Evolutionary conservation across 768 basidiomycete species (phyloP).

Genomic region (Lactarius pseudohatsudake): DNA sequence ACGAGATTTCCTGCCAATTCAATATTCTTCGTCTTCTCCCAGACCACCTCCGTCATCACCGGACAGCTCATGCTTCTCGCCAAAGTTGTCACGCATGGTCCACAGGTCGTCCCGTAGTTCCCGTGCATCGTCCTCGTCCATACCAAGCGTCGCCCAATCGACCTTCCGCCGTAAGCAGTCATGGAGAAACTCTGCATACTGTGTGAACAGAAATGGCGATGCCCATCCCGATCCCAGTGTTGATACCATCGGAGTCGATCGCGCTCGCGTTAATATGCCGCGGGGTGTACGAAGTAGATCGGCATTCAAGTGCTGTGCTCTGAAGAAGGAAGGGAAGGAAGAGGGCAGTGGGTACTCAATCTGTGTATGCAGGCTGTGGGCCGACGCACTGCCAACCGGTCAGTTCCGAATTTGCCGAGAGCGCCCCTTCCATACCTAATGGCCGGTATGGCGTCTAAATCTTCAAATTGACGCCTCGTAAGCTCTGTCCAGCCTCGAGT

Average conservation of each 20-base stretch:
- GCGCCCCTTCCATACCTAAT: slow-evolving; percentile 40
- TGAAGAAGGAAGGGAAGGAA: slow-evolving; percentile 55
- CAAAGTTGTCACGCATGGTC: slow-evolving; percentile 26
- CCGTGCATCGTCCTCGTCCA: slow-evolving; percentile 25
- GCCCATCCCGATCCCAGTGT: slow-evolving; percentile 44
- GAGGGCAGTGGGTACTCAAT: slow-evolving; percentile 58
- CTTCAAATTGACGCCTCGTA: slow-evolving; percentile 40
- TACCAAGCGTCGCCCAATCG: slow-evolving; percentile 21
- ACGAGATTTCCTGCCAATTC: background rate
- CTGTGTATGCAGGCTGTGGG: slow-evolving; percentile 41
- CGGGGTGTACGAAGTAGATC: slow-evolving; percentile 22
- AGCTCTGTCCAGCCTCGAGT: slow-evolving; percentile 56
- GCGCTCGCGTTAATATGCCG: slow-evolving; percentile 7
- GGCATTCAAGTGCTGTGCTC: slow-evolving; percentile 23
- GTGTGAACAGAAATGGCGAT: slow-evolving; percentile 44
- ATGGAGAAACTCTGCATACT: slow-evolving; percentile 54
- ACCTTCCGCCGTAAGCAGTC: slow-evolving; percentile 34
- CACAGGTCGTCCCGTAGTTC: slow-evolving; percentile 25
- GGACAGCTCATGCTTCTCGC: slow-evolving; percentile 4
- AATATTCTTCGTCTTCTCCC: slow-evolving; percentile 23
- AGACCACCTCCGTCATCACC: slow-evolving; percentile 1
- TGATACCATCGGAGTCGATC: slow-evolving; percentile 23
- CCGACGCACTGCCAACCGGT: background rate
- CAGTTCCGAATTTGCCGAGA: background rate
- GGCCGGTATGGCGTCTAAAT: slow-evolving; percentile 41